Evolutionary conservation across 192 early-diverging fungal species (phyloP).

Genomic region (Coemansia sp.): DNA sequence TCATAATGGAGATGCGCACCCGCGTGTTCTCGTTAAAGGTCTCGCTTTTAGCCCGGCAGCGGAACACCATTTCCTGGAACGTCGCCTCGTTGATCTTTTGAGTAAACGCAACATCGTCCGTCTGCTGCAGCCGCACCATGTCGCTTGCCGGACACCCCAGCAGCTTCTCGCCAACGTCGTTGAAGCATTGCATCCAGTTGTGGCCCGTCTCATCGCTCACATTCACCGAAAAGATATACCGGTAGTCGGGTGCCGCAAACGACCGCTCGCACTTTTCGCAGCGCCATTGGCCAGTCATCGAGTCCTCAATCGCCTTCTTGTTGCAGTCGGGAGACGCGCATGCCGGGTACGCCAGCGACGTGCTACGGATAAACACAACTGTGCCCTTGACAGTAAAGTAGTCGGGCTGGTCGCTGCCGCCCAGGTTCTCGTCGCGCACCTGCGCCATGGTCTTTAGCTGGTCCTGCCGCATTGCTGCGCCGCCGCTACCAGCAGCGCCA

Average conservation of each 20-base stretch:
- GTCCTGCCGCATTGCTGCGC: slow-evolving; percentile 20
- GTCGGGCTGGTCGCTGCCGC: slow-evolving; percentile 65
- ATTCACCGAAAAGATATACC: slow-evolving; percentile 75
- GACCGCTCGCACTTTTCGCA: slow-evolving; percentile 87
- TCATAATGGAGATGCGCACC: slow-evolving; percentile 53
- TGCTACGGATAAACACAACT: slow-evolving; percentile 70
- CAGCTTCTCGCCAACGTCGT: slow-evolving; percentile 70
- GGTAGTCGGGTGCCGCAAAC: slow-evolving; percentile 69
- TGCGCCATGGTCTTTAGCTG: slow-evolving; percentile 64
- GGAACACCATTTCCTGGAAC: slow-evolving; percentile 72
- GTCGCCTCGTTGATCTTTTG: slow-evolving; percentile 52
- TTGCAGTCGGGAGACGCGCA: slow-evolving; percentile 77
- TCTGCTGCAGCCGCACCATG: slow-evolving; percentile 57
- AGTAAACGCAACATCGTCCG: slow-evolving; percentile 55
- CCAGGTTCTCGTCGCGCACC: slow-evolving; percentile 68
- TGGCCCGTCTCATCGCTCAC: slow-evolving; percentile 78
- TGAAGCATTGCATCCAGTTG: slow-evolving; percentile 81
- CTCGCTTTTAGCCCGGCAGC: slow-evolving; percentile 59
- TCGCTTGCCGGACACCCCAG: slow-evolving; percentile 72
- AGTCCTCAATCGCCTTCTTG: slow-evolving; percentile 82
- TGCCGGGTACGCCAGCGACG: slow-evolving; percentile 75
- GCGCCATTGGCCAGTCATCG: slow-evolving; percentile 63
- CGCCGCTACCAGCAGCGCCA: slow-evolving; percentile 22
- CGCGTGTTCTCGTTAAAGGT: slow-evolving; percentile 67
- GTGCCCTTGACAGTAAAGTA: slow-evolving; percentile 72